Evolutionary conservation across 2,329 filamentous ascomycete species (phyloP), one percentile per base, ranked within the genome.

Genomic region (Mariannaea sp.): DNA sequence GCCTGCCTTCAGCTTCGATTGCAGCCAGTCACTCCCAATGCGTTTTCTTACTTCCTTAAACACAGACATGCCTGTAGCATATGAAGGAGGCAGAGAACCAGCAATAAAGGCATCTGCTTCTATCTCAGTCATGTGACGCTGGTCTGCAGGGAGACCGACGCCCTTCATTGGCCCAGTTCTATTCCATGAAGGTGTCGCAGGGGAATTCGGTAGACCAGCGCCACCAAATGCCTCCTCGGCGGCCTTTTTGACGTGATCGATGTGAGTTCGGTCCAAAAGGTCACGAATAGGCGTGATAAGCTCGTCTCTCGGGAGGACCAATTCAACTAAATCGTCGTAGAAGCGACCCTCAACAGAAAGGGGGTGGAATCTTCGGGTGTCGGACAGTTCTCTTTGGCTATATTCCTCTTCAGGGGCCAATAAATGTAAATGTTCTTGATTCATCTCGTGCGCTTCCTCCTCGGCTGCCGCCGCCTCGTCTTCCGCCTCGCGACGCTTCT

Each of bases 161-260:
- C 83, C 78, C 56, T 81, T 83, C 75, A 90, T 88, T 13, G 81
- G 79, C 26, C 81, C 74, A 26, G 74, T 80, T 65, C 74, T 82
- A 64, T 74, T 81, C 13, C 78, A 75, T 26, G 75, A 73, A 0
- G 89, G 87, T 2, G 89, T 92, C 1, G 86, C 81, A 1, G 89
- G 85, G 2, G 91, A 95, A 66, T 88, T 80, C 3, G 92, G 92
- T 13, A 97, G 76, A 0, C 86, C 84, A 3, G 73, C 73, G 0
- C 93, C 93, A 36, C 92, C 93, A 68, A 96, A 93, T 1, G 84
- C 79, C 36, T 79, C 81, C 60, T 90, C 84, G 1, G 92, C 89
- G 1, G 88, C 81, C 51, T 87, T 81, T 27, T 80, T 79, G 26
- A 97, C 77, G 68, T 99, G 94, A 51, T 85, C 88, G 36, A 86